These are phyloP conservation scores for Paspalum notatum DNA, from an alignment of 176 grass and related monocot genomes.

Conservation along the genomic window DNA sequence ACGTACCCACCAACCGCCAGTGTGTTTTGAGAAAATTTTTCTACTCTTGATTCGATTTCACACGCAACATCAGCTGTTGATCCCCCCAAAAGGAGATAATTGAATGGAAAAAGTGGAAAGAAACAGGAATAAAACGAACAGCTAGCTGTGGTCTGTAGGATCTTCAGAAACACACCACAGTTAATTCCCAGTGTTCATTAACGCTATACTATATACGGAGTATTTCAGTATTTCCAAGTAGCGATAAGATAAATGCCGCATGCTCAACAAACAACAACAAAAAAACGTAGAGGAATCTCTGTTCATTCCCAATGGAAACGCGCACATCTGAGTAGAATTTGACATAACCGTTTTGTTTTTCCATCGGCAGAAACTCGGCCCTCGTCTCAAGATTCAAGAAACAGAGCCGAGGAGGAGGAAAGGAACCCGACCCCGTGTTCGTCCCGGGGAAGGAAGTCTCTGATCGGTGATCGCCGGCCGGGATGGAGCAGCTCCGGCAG, in stretches of 20 bases:
- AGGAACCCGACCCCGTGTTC: conserved; percentile 23
- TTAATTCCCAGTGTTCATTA: neutral
- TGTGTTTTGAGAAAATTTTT: neutral
- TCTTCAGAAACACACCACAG: neutral
- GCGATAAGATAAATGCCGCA: neutral
- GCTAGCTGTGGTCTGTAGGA: neutral
- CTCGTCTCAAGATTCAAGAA: neutral
- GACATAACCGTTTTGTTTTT: neutral
- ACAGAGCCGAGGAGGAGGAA: neutral
- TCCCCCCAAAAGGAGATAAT: neutral
- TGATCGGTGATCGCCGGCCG: neutral
- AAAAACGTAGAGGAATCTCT: neutral
- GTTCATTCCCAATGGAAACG: conserved; percentile 22
- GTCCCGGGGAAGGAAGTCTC: neutral
- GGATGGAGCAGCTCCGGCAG: conserved; percentile 91
- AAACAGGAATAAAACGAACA: neutral
- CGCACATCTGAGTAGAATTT: neutral
- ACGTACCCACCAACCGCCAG: neutral
- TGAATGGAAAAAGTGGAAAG: conserved; percentile 1
- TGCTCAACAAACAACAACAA: neutral
- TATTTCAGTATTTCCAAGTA: conserved; percentile 18
- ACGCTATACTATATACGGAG: neutral
- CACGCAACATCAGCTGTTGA: neutral
- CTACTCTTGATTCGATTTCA: conserved; percentile 15
- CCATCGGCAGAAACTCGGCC: conserved; percentile 16